These are phyloP conservation scores for Syncephalastrum monosporum DNA, from an alignment of 371 early-diverging fungal genomes.

Conservation along the genomic window DNA sequence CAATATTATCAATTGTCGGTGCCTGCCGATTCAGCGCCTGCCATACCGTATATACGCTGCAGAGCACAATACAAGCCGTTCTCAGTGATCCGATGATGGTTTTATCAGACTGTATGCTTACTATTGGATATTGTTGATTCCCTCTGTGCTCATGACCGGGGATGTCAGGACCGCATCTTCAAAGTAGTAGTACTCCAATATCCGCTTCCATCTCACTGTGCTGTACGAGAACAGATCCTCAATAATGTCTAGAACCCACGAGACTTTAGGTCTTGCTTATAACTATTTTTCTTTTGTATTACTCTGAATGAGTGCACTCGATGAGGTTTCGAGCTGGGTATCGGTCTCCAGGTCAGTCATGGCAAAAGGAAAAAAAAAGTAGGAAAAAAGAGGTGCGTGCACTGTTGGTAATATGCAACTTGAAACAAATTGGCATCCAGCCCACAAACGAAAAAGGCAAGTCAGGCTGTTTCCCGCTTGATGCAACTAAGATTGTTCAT, in stretches of 20 bases:
- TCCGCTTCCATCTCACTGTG: constrained; percentile 32
- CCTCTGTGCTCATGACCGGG: constrained; percentile 58
- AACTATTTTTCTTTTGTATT: constrained; percentile 5
- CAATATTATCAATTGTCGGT: constrained; percentile 54
- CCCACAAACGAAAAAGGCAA: too few relatives aligned
- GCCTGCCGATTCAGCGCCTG: constrained; percentile 57
- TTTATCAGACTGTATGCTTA: constrained; percentile 12
- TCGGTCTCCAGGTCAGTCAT: constrained; percentile 39
- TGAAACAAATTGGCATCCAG: too few relatives aligned
- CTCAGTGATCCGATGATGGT: neutral
- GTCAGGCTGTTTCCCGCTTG: too few relatives aligned
- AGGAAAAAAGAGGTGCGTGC: constrained; percentile 3
- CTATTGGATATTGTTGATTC: constrained; percentile 57
- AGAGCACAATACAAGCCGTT: neutral
- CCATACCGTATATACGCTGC: constrained; percentile 63
- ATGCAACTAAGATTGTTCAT: too few relatives aligned
- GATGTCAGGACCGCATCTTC: constrained; percentile 42
- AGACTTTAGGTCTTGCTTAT: neutral
- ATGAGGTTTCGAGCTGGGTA: constrained; percentile 31
- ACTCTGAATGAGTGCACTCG: constrained; percentile 34
- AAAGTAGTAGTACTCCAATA: constrained; percentile 45
- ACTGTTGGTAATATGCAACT: too few relatives aligned
- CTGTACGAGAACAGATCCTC: constrained; percentile 47
- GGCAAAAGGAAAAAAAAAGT: constrained; percentile 4
- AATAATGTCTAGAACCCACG: constrained; percentile 32